Evolutionary conservation across 306 rosid genomes (phyloP), one percentile per base, ranked within the genome.

Genomic region (Psophocarpus tetragonolobus): DNA sequence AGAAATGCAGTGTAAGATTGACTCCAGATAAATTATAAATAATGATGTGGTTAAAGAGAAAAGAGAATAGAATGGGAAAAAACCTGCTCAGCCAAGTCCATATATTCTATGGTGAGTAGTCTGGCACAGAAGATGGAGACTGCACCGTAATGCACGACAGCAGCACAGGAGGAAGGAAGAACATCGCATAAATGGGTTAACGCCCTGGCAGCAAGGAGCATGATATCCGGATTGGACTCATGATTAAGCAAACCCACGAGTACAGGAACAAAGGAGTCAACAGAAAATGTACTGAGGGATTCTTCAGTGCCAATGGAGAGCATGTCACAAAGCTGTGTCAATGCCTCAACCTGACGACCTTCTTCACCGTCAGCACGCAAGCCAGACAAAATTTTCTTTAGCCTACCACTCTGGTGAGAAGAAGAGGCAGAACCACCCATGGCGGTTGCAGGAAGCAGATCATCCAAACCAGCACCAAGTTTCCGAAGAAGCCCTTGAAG

Each of bases 51-150:
- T n/a, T n/a, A n/a, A n/a, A n/a, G n/a, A n/a, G 44, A 33, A 77
- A 5, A 32, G 58, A 38, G 15, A 68, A 68, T 4, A 12, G 66
- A 76, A 12, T 53, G 24, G 2, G 83, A 29, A 82, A 82, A 14
- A 79, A 94, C 98, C 98, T 94, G 98, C 73, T 94, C 98, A 5
- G 98, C 98, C 66, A 94, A 85, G 88, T 94, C 98, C 98, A 94
- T 94, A 48, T 94, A 94, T 82, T 94, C 98, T 36, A 94, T 94
- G 4, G 98, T 94, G 17, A 94, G 95, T 75, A 94, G 47, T 54
- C 98, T 87, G 0, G 98, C 97, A 56, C 98, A 94, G 84, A 94
- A 94, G 79, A 91, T 86, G 1, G 97, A 84, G 51, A 94, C 98
- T 0, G 98, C 98, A 62, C 98, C 98, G 47, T 91, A 94, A 85